Conservation (phyloP, 139 green algal genomes). For the Bryopsis sp. region DNA sequence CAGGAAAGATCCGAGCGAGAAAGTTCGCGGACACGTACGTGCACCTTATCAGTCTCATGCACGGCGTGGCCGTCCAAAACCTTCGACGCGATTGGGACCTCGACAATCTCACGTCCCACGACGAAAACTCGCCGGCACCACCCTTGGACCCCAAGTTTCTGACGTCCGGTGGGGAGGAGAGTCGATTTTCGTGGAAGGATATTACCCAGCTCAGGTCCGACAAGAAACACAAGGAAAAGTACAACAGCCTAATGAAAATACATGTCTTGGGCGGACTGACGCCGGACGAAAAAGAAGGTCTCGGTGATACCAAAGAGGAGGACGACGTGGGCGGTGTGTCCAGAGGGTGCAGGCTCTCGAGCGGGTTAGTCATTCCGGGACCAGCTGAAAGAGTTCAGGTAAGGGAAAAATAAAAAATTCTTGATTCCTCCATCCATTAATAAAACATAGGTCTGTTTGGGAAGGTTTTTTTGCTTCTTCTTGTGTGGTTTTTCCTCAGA, state of each 20-base stretch:
- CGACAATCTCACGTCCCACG: conserved; percentile 1
- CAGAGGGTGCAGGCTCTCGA: conserved; percentile 7
- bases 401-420: background rate
- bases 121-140: background rate
- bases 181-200: background rate
- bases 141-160: background rate
- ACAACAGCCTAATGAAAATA: conserved; percentile 21
- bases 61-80: conserved; percentile 10
- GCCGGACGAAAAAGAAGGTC: conserved; percentile 17
- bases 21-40: background rate
- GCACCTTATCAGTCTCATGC: background rate
- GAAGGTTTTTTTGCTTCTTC: background rate
- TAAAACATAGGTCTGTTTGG: background rate
- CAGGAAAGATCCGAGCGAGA: background rate
- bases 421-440: conserved; percentile 5
- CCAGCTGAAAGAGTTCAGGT: conserved; percentile 9
- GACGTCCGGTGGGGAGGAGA: background rate
- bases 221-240: background rate
- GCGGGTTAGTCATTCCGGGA: background rate
- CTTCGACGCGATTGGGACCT: background rate
- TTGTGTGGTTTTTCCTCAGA: background rate
- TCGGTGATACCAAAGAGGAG: conserved; percentile 16
- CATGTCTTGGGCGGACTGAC: conserved; percentile 22
- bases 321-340: background rate
- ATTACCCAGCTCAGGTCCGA: background rate